phyloP scores from a whole-genome alignment of 179 eudicot species.

The Dionaea muscipula region DNA sequence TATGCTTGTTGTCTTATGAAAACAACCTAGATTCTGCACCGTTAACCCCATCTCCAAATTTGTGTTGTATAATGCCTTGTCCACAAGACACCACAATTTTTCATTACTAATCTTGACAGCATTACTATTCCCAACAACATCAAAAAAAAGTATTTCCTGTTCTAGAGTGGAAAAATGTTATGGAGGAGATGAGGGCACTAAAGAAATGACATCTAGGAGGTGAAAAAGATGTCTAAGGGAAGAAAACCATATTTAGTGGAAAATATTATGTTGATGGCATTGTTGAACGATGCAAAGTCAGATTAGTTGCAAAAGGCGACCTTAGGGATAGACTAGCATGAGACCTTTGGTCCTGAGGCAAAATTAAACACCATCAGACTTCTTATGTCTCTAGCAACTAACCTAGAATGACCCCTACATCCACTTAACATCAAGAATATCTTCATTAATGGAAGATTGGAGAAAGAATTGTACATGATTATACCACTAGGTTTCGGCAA shows the following conservation, averaged over 20 bases:
- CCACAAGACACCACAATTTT: no score
- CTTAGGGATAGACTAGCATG: neutral
- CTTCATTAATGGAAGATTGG: neutral
- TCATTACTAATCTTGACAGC: neutral
- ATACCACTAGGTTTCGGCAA: no score
- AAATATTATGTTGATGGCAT: conserved; percentile 2
- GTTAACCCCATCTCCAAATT: no score
- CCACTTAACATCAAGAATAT: neutral
- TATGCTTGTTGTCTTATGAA: no score
- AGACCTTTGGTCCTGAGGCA: neutral
- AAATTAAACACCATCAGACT: neutral
- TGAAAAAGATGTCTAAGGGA: neutral
- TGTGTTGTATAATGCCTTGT: no score
- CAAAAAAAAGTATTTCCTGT: neutral
- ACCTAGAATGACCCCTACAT: no score
- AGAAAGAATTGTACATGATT: neutral
- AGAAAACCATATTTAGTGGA: neutral
- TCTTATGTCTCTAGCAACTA: no score
- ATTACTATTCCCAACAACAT: neutral
- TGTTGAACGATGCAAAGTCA: neutral
- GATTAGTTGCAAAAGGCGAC: neutral
- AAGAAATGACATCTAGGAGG: neutral
- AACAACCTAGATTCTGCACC: no score
- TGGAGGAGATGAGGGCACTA: neutral
- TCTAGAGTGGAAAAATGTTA: neutral